Conservation (phyloP, 164 flowering plant species). For the Euptelea pleiosperma region DNA sequence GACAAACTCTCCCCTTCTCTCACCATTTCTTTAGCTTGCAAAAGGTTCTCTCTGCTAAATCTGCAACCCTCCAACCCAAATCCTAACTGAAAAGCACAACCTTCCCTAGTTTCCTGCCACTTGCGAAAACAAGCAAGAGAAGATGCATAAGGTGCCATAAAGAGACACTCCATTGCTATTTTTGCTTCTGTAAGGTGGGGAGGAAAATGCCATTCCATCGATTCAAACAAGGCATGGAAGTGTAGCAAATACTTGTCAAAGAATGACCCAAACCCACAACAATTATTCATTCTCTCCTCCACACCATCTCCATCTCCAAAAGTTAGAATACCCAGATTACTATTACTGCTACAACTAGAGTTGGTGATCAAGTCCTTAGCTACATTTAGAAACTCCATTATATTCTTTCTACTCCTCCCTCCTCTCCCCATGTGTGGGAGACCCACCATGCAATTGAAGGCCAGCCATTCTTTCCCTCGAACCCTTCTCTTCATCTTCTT, state of each 20-base stretch:
- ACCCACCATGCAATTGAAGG: slow-evolving; percentile 37
- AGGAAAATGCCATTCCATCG: slow-evolving; percentile 36
- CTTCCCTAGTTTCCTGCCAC: slow-evolving; percentile 26
- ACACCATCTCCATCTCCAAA: slow-evolving; percentile 25
- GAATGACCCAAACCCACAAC: slow-evolving; percentile 20
- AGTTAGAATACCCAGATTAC: slow-evolving; percentile 26
- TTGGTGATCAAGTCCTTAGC: slow-evolving; percentile 24
- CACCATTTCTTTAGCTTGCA: slow-evolving; percentile 38
- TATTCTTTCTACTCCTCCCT: slow-evolving; percentile 17
- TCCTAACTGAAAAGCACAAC: neutral
- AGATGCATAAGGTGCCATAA: slow-evolving; percentile 28
- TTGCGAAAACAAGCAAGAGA: slow-evolving; percentile 19
- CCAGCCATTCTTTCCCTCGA: slow-evolving; percentile 31
- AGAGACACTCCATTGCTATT: slow-evolving; percentile 35
- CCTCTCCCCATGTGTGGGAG: slow-evolving; percentile 37
- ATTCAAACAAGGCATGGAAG: slow-evolving; percentile 29
- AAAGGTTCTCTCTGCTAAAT: slow-evolving; percentile 27
- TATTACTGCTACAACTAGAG: neutral
- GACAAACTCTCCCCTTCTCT: slow-evolving; percentile 27
- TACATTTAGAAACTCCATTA: slow-evolving; percentile 20
- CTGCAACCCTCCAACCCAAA: slow-evolving; percentile 21
- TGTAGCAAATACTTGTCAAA: slow-evolving; percentile 26
- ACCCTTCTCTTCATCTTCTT: slow-evolving; percentile 21
- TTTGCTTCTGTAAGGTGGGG: slow-evolving; percentile 31
- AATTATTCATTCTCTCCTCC: slow-evolving; percentile 4